Percentiles rank a stretch among this genome's conserved stretches.
Evolutionary conservation across 2,329 filamentous ascomycete species (phyloP).

Genomic region (Phaeosphaeriaceae sp.): DNA sequence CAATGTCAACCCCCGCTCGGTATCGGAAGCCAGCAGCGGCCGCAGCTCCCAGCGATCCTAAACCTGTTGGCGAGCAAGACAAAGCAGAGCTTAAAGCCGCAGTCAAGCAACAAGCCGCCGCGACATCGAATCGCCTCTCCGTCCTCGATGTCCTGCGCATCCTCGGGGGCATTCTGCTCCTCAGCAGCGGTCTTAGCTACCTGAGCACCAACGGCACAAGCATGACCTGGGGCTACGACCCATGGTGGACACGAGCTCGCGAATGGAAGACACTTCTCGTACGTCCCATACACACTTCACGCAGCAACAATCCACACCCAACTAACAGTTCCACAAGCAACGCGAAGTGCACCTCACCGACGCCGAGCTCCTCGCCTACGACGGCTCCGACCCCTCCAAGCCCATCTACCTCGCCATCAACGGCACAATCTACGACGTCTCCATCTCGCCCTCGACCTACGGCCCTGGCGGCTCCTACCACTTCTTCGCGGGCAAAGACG

Average conservation of each 20-base stretch:
- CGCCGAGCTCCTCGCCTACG: slow-evolving; percentile 73
- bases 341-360: slow-evolving; percentile 76
- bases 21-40: slow-evolving; percentile 26
- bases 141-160: slow-evolving; percentile 72
- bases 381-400: slow-evolving; percentile 75
- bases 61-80: slow-evolving; percentile 20
- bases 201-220: slow-evolving; percentile 73
- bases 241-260: slow-evolving; percentile 45
- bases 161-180: slow-evolving; percentile 69
- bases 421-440: slow-evolving; percentile 85
- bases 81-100: slow-evolving; percentile 36
- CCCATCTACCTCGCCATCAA: slow-evolving; percentile 93
- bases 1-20: slow-evolving; percentile 31
- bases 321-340: slow-evolving; percentile 38
- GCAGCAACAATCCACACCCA: not conserved
- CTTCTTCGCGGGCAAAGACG: slow-evolving; percentile 86
- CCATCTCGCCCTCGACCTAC: slow-evolving; percentile 61
- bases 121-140: slow-evolving; percentile 32
- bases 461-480: slow-evolving; percentile 82
- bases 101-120: slow-evolving; percentile 29
- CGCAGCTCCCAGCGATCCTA: slow-evolving; percentile 14
- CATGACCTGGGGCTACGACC: slow-evolving; percentile 49
- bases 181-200: slow-evolving; percentile 76
- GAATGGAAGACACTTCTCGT: slow-evolving; percentile 45
- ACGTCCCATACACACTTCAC: slow-evolving; percentile 9